phyloP scores from a whole-genome alignment of 768 basidiomycete species.

The Chalciporus sphaerocephalus region DNA sequence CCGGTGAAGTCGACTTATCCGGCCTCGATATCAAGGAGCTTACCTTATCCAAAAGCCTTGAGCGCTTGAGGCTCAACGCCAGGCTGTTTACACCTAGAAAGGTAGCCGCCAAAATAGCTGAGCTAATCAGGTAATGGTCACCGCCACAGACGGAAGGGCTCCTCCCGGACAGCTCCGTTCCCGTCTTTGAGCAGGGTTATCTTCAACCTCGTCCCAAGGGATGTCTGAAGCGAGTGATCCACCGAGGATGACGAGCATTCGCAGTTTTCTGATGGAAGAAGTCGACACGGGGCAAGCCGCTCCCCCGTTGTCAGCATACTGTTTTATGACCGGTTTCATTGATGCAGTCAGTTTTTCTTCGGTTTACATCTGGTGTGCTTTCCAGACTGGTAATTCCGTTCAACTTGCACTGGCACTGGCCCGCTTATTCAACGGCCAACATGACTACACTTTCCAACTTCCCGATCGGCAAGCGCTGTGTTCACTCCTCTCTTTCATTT shows the following conservation, averaged over 20 bases:
- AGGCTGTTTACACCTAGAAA: no score
- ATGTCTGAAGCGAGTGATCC: constrained; percentile 15
- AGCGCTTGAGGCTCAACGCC: no score
- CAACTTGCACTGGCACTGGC: constrained; percentile 78
- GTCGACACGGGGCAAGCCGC: constrained; percentile 34
- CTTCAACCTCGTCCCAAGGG: constrained; percentile 3
- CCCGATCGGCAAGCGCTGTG: constrained; percentile 82
- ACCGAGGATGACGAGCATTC: constrained; percentile 7
- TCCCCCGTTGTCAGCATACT: constrained; percentile 57
- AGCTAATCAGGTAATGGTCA: not conserved
- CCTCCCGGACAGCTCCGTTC: not conserved
- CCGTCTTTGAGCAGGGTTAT: not conserved
- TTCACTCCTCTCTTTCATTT: constrained; percentile 72
- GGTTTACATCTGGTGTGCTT: constrained; percentile 80
- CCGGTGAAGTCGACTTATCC: no score
- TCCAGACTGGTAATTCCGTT: constrained; percentile 76
- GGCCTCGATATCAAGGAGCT: no score
- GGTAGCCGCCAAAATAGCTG: not conserved
- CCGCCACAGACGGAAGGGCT: not conserved
- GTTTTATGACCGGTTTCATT: constrained; percentile 78
- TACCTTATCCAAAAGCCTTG: constrained; percentile 8
- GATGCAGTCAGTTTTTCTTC: constrained; percentile 74
- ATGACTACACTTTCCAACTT: constrained; percentile 63
- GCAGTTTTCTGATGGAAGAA: constrained; percentile 19
- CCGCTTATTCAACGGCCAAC: constrained; percentile 60